Evolutionary conservation across 1,139 yeast genomes (phyloP).

Genomic region (Candida sojae): DNA sequence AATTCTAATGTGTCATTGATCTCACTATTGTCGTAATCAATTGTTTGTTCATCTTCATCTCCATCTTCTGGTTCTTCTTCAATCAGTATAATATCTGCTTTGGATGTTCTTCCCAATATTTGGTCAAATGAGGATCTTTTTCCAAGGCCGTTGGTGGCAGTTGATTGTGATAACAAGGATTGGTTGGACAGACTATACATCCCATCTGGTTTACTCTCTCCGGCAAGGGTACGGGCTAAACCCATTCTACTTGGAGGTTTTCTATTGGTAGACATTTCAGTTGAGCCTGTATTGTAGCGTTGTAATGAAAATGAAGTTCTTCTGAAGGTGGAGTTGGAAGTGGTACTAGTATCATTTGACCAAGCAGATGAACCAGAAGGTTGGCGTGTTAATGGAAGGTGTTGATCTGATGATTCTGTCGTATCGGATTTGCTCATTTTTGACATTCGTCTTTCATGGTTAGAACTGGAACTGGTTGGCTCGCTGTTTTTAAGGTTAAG

Average conservation of each 20-base stretch:
- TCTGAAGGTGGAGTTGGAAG: conserved; percentile 20
- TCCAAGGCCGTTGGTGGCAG: conserved; percentile 4
- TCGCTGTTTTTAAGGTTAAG: conserved; percentile 37
- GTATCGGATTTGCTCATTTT: conserved; percentile 2
- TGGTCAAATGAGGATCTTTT: neutral
- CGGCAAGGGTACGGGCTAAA: conserved; percentile 41
- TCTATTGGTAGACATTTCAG: conserved; percentile 26
- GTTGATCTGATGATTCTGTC: neutral
- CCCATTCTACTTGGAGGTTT: conserved; percentile 30
- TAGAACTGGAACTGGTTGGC: conserved; percentile 6
- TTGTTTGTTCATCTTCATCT: neutral
- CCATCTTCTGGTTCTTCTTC: neutral
- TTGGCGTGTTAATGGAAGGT: conserved; percentile 27
- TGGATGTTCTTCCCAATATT: neutral
- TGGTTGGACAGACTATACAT: conserved; percentile 24
- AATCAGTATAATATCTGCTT: neutral
- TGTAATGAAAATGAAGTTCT: conserved; percentile 32
- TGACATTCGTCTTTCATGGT: conserved; percentile 2
- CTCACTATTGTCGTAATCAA: neutral
- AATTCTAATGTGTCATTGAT: conserved; percentile 61
- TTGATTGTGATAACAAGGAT: conserved; percentile 22
- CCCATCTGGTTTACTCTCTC: conserved; percentile 2
- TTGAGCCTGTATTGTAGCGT: conserved; percentile 33
- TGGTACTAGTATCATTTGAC: conserved; percentile 36
- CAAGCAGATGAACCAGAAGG: conserved; percentile 37